Percentiles rank a stretch among this genome's conserved stretches.
These are phyloP conservation scores for Apiotrichum porosum DNA, from an alignment of 1,284 basidiomycete species.

Conservation along the genomic window DNA sequence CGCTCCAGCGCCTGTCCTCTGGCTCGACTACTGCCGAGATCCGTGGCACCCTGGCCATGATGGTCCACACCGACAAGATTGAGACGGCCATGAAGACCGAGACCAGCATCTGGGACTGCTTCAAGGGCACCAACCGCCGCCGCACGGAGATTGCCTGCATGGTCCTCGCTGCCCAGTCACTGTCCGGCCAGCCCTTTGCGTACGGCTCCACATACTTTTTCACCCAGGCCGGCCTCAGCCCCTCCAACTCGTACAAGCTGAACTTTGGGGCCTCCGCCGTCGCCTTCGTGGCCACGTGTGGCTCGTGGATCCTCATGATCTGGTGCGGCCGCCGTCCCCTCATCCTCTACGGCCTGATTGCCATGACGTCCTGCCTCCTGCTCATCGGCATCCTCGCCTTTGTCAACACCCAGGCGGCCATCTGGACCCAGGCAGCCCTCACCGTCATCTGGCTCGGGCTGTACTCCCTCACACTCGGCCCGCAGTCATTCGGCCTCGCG, in stretches of 20 bases:
- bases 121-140: conserved; percentile 7
- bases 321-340: conserved; percentile 46
- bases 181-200: conserved; percentile 19
- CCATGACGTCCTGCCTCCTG: background rate
- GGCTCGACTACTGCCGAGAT: conserved; percentile 26
- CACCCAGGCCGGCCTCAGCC: conserved; percentile 46
- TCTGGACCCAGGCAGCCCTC: too few species aligned
- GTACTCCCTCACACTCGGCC: too few species aligned
- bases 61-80: conserved; percentile 35
- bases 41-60: background rate
- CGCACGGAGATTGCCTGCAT: conserved; percentile 9
- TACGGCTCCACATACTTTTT: conserved; percentile 43
- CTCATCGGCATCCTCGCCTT: too few species aligned
- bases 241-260: conserved; percentile 39
- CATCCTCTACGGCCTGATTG: conserved; percentile 48
- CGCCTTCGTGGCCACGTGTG: conserved; percentile 22
- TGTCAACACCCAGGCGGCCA: too few species aligned
- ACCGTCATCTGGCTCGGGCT: too few species aligned
- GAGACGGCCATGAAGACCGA: background rate
- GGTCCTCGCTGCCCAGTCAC: conserved; percentile 13
- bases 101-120: background rate
- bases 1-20: background rate
- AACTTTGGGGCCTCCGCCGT: conserved; percentile 36
- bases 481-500: too few species aligned
- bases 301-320: conserved; percentile 22